Conservation (phyloP, 2,329 filamentous ascomycete genomes). For the Leptographium flavum region DNA sequence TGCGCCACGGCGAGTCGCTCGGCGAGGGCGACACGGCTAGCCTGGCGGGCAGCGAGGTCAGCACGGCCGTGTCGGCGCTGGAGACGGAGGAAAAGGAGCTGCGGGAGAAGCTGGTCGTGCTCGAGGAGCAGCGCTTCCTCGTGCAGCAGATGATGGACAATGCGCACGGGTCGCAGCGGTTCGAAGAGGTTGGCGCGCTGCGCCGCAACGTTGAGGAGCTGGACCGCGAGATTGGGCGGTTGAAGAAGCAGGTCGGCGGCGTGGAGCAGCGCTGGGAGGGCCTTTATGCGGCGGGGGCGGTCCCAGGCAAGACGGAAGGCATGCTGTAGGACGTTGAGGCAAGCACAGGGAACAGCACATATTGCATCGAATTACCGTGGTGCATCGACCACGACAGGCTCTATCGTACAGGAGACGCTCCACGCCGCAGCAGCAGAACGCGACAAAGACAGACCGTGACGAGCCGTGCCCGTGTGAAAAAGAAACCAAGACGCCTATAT, state of each 20-base stretch:
- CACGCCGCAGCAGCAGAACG: too few relatives aligned
- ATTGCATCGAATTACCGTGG: too few relatives aligned
- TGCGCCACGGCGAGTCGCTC: slow-evolving; percentile 32
- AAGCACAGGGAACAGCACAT: background rate
- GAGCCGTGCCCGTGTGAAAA: too few relatives aligned
- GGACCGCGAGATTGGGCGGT: slow-evolving; percentile 57
- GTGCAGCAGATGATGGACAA: slow-evolving; percentile 73
- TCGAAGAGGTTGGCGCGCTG: slow-evolving; percentile 74
- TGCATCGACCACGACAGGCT: too few relatives aligned
- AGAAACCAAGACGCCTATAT: too few relatives aligned
- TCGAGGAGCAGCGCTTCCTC: slow-evolving; percentile 86
- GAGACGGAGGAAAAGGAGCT: slow-evolving; percentile 76
- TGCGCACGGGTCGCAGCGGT: slow-evolving; percentile 61
- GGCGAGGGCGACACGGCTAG: slow-evolving; percentile 33
- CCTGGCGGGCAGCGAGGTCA: slow-evolving; percentile 31
- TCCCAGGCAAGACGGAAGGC: background rate
- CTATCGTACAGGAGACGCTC: too few relatives aligned
- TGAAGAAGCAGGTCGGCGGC: slow-evolving; percentile 49
- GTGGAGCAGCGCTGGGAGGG: slow-evolving; percentile 48
- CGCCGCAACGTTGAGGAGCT: slow-evolving; percentile 72
- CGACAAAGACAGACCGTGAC: too few relatives aligned
- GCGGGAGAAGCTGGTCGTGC: slow-evolving; percentile 63
- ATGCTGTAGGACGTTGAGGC: slow-evolving; percentile 1
- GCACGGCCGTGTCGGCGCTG: slow-evolving; percentile 41
- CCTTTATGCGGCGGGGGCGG: slow-evolving; percentile 24